A percentile compares a stretch with the other conserved stretches of the same genome.
These are phyloP conservation scores for Astragalus membranaceus DNA, from an alignment of 306 rosid species.

Conservation along the genomic window DNA sequence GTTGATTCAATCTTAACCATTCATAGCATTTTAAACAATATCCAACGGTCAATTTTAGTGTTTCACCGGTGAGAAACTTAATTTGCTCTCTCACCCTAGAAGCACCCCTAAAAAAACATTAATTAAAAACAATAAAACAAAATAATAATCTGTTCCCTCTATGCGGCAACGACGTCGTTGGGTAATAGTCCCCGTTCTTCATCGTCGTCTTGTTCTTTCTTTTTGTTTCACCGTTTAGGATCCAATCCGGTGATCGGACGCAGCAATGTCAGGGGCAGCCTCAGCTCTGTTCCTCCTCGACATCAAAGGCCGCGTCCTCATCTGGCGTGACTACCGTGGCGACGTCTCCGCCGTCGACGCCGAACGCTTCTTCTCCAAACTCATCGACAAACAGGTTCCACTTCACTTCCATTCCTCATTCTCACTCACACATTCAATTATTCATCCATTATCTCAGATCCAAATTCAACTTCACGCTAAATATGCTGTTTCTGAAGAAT, in stretches of 20 bases:
- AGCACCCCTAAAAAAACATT: too few relatives aligned
- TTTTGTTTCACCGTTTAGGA: background rate
- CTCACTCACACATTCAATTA: background rate
- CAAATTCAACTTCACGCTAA: background rate
- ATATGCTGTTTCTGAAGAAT: background rate
- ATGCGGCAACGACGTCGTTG: slow-evolving; percentile 12
- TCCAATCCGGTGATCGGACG: background rate
- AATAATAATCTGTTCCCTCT: background rate
- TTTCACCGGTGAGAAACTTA: too few relatives aligned
- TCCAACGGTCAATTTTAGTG: too few relatives aligned
- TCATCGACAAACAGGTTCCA: slow-evolving; percentile 74
- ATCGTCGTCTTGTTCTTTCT: background rate
- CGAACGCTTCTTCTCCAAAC: slow-evolving; percentile 86
- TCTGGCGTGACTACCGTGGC: slow-evolving; percentile 94
- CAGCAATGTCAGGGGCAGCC: slow-evolving; percentile 79
- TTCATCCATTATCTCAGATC: background rate
- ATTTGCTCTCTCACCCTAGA: too few relatives aligned
- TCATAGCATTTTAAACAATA: too few relatives aligned
- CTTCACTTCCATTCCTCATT: background rate
- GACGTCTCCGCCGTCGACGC: slow-evolving; percentile 80
- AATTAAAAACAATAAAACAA: background rate
- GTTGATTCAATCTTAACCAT: too few relatives aligned
- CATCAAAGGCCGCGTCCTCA: slow-evolving; percentile 92
- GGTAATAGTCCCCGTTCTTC: background rate
- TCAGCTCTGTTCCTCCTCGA: slow-evolving; percentile 91